phyloP scores from a whole-genome alignment of 441 rosid genomes.

The Erodium moschatum region DNA sequence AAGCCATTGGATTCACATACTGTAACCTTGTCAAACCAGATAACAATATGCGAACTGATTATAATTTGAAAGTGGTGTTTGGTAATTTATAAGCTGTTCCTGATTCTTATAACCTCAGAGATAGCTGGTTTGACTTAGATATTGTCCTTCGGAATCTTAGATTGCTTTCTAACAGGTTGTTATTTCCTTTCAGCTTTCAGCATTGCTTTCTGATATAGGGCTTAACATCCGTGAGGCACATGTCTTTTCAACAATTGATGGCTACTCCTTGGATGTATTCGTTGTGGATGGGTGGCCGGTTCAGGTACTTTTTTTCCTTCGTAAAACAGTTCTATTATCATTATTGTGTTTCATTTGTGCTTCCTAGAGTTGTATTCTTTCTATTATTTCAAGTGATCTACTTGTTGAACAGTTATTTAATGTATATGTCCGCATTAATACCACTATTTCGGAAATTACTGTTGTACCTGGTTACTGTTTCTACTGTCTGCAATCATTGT shows the following conservation, averaged over 20 bases:
- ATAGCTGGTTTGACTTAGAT: neutral
- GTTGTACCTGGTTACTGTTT: neutral
- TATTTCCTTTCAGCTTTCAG: conserved; percentile 54
- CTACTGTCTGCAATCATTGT: neutral
- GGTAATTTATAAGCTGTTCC: neutral
- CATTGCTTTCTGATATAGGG: conserved; percentile 68
- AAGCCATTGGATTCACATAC: neutral
- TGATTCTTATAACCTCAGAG: neutral
- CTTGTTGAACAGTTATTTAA: neutral
- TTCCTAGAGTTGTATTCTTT: neutral
- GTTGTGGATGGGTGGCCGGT: conserved; percentile 75
- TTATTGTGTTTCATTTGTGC: conserved; percentile 2
- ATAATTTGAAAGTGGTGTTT: neutral
- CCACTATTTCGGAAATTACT: neutral
- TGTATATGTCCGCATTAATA: neutral
- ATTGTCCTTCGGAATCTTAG: neutral
- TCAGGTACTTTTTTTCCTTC: conserved; percentile 36
- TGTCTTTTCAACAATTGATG: conserved; percentile 68
- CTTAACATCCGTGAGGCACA: conserved; percentile 80
- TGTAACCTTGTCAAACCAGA: neutral
- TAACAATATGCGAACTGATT: neutral
- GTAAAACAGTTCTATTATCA: conserved; percentile 6
- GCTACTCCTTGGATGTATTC: conserved; percentile 74
- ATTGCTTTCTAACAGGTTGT: neutral
- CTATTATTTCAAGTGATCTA: neutral